A percentile compares a stretch with the other conserved stretches of the same genome.
phyloP scores from a whole-genome alignment of 352 stramenopile species.

The Pythium monospermum region DNA sequence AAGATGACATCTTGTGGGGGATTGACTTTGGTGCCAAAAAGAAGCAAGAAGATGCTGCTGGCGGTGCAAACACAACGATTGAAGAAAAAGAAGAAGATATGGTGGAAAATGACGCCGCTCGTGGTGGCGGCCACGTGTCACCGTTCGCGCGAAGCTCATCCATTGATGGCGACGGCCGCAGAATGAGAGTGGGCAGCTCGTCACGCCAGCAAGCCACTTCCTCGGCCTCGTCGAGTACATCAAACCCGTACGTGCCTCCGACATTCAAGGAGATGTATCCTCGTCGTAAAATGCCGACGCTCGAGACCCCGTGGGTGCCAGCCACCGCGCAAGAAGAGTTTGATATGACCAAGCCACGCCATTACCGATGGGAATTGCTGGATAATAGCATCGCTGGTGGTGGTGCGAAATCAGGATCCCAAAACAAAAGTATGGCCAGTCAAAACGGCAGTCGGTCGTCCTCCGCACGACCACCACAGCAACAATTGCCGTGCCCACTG shows the following conservation, averaged over 20 bases:
- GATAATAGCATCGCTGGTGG: constrained; percentile 5
- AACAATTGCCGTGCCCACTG: constrained; percentile 35
- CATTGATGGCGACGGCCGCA: constrained; percentile 1
- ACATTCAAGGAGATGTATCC: constrained; percentile 27
- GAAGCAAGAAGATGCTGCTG: constrained; percentile 12
- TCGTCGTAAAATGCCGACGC: constrained; percentile 9
- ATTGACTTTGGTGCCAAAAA: constrained; percentile 41
- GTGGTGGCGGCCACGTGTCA: background rate
- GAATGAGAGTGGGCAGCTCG: no score
- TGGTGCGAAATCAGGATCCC: background rate
- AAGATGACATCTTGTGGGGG: constrained; percentile 78
- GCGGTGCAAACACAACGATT: constrained; percentile 19
- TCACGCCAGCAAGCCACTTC: background rate
- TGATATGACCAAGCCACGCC: constrained; percentile 69
- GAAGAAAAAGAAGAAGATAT: constrained; percentile 53
- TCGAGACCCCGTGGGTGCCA: constrained; percentile 26
- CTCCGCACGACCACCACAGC: no score
- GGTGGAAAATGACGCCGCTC: background rate
- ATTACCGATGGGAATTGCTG: constrained; percentile 73
- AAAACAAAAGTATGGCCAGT: no score
- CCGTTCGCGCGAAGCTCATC: constrained; percentile 7
- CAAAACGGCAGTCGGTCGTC: no score
- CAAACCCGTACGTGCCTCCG: constrained; percentile 3
- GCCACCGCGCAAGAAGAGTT: constrained; percentile 33
- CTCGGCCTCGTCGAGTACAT: background rate